phyloP scores from a whole-genome alignment of 2,329 filamentous ascomycete genomes.

The Talaromyces sp. region DNA sequence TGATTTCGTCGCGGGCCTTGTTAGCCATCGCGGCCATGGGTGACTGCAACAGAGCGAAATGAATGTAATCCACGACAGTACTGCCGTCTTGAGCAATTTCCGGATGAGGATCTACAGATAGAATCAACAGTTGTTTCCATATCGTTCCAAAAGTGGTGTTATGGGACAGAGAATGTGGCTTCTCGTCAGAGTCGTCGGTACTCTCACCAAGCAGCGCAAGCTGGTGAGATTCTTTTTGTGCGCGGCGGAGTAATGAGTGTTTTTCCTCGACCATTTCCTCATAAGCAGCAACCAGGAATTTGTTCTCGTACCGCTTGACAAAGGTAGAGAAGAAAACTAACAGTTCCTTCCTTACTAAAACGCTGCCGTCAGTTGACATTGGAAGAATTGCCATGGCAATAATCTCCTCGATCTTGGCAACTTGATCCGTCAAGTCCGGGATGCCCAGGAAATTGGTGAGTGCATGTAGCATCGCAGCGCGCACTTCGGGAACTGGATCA shows the following conservation, averaged over 20 bases:
- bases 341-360: conserved; percentile 89
- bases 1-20: conserved; percentile 66
- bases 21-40: conserved; percentile 70
- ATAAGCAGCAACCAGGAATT: conserved; percentile 86
- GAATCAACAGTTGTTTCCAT: conserved; percentile 88
- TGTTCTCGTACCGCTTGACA: conserved; percentile 83
- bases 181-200: conserved; percentile 28
- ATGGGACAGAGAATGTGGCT: conserved; percentile 56
- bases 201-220: conserved; percentile 24
- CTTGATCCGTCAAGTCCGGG: conserved; percentile 85
- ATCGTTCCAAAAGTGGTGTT: conserved; percentile 91
- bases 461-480: conserved; percentile 88
- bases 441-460: conserved; percentile 94
- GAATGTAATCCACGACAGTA: conserved; percentile 81
- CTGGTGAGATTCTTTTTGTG: conserved; percentile 35
- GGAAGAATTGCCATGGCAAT: conserved; percentile 85
- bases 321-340: conserved; percentile 93
- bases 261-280: conserved; percentile 86
- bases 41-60: conserved; percentile 74
- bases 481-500: conserved; percentile 87
- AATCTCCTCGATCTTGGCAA: conserved; percentile 84
- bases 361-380: conserved; percentile 91
- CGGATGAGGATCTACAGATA: conserved; percentile 91
- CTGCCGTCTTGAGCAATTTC: conserved; percentile 85
- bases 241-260: conserved; percentile 61